Conservation (phyloP, 139 green algal genomes). For the Tetradesmus obliquus region DNA sequence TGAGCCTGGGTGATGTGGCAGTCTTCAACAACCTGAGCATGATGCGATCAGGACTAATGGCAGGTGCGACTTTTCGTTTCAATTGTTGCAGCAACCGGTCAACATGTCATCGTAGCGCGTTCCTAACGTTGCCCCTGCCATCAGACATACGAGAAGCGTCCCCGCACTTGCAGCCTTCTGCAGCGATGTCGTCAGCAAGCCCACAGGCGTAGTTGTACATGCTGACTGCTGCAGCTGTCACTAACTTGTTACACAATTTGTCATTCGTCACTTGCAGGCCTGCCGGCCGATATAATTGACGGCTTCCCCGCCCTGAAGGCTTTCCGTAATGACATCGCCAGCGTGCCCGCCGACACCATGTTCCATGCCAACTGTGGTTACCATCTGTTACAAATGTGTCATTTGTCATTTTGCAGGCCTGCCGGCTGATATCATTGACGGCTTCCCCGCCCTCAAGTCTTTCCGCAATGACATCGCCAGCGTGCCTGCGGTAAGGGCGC, state of each 20-base stretch:
- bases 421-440: background rate
- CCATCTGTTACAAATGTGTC: too few relatives aligned
- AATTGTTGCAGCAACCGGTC: too few relatives aligned
- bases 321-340: background rate
- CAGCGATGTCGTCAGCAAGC: slow-evolving; percentile 1
- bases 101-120: too few relatives aligned
- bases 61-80: background rate
- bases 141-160: background rate
- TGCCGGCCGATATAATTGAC: background rate
- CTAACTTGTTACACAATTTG: too few relatives aligned
- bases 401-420: background rate
- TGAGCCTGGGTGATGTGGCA: background rate
- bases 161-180: background rate
- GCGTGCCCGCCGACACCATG: too few relatives aligned
- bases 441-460: slow-evolving; percentile 17
- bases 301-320: background rate
- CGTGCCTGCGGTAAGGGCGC: background rate
- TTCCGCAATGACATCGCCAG: slow-evolving; percentile 28
- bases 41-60: background rate
- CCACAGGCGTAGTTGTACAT: too few relatives aligned
- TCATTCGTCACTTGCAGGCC: background rate
- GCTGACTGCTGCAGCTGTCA: background rate
- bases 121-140: background rate
- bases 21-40: background rate
- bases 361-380: too few relatives aligned